phyloP scores from a whole-genome alignment of 176 grass and related monocot genomes.

The Aegilops sharonensis region DNA sequence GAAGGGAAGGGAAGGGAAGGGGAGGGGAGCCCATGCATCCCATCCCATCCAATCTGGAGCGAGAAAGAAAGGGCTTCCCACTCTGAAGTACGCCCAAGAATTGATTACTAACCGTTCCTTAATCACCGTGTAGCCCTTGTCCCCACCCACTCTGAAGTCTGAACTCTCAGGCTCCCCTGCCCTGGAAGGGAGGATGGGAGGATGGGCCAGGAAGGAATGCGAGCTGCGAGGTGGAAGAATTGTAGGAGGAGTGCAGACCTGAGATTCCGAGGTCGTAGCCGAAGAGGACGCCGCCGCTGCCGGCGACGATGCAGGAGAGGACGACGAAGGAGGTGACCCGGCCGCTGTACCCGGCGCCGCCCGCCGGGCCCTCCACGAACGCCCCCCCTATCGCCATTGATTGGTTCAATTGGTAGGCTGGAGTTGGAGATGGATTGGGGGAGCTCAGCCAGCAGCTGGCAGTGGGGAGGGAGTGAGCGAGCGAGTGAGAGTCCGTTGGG shows the following conservation, averaged over 20 bases:
- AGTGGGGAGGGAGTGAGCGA: background rate
- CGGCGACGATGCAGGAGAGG: constrained; percentile 86
- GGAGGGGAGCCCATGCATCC: background rate
- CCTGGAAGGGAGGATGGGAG: too few relatives aligned
- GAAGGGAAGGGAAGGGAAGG: background rate
- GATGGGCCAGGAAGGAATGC: background rate
- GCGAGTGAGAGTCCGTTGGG: too few relatives aligned
- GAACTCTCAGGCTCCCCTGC: too few relatives aligned
- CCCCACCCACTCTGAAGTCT: too few relatives aligned
- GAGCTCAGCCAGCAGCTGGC: too few relatives aligned
- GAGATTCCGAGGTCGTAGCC: constrained; percentile 98
- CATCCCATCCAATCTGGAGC: too few relatives aligned
- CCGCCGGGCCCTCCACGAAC: constrained; percentile 31
- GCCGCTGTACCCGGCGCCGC: constrained; percentile 63
- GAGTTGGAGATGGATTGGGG: too few relatives aligned
- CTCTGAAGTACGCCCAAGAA: background rate
- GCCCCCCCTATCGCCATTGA: constrained; percentile 57
- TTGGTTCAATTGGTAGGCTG: background rate
- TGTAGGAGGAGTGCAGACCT: constrained; percentile 3
- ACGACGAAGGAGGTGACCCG: constrained; percentile 70
- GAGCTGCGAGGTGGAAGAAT: too few relatives aligned
- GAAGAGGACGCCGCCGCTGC: constrained; percentile 93
- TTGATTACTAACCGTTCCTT: too few relatives aligned
- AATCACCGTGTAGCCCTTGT: too few relatives aligned
- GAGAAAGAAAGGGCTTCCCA: background rate